Evolutionary conservation across 495 filamentous ascomycete genomes (phyloP).

Genomic region (Stereocaulon alpinum): DNA sequence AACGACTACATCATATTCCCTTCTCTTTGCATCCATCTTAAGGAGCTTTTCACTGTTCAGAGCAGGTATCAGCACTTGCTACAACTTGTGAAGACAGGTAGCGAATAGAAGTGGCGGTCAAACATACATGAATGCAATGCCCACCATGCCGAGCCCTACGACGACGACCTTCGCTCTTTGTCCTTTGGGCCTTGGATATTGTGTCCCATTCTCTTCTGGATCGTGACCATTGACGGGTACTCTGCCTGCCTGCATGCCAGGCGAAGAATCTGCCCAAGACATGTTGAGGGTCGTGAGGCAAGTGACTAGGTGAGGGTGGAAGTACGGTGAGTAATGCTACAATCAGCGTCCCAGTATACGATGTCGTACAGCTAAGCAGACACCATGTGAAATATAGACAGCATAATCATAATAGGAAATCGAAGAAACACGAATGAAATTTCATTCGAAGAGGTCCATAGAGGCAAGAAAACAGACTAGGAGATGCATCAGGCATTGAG

Average conservation of each 20-base stretch:
- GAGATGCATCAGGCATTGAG: not conserved
- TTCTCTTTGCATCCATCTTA: conserved; percentile 67
- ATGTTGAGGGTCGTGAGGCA: conserved; percentile 3
- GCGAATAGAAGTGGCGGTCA: not conserved
- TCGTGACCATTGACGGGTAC: conserved; percentile 21
- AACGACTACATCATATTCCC: conserved; percentile 77
- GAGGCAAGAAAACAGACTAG: not conserved
- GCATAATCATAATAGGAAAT: not conserved
- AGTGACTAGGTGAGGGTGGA: not conserved
- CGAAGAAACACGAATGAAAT: conserved; percentile 7
- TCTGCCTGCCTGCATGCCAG: conserved; percentile 23
- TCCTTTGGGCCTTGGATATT: conserved; percentile 17
- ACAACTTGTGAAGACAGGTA: not conserved
- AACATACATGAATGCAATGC: conserved; percentile 81
- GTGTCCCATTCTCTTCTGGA: conserved; percentile 17
- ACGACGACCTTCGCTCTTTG: conserved; percentile 66
- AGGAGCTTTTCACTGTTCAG: conserved; percentile 69
- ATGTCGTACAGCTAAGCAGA: conserved; percentile 3
- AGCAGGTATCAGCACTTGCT: not conserved
- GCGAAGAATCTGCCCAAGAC: conserved; percentile 27
- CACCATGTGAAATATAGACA: not conserved
- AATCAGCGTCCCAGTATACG: not conserved
- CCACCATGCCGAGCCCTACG: conserved; percentile 92
- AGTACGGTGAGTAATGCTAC: not conserved
- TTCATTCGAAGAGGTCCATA: not conserved